A percentile compares a stretch with the other conserved stretches of the same genome.
Conservation (phyloP, 768 basidiomycete species). For the Xerocomus spinulosus region DNA sequence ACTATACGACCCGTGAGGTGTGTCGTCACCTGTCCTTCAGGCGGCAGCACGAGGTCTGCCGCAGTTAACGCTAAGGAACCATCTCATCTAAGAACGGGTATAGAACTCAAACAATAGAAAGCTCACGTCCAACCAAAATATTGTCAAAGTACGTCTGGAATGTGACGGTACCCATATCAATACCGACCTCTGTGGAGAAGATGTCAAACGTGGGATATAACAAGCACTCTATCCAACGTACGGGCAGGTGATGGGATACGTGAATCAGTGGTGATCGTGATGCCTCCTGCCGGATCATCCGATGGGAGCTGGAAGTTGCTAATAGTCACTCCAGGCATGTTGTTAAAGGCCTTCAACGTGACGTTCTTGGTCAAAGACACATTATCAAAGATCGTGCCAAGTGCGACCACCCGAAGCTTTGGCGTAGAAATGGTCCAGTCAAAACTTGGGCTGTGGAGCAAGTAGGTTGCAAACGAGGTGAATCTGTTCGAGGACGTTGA, state of each 20-base stretch:
- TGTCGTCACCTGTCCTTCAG: slow-evolving; percentile 42
- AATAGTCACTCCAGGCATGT: slow-evolving; percentile 65
- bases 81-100: neutral
- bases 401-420: slow-evolving; percentile 58
- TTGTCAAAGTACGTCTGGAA: slow-evolving; percentile 61
- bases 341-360: slow-evolving; percentile 66
- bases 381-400: slow-evolving; percentile 66
- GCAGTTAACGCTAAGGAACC: slow-evolving; percentile 46
- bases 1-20: slow-evolving; percentile 62
- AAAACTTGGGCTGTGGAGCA: slow-evolving; percentile 61
- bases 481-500: slow-evolving; percentile 38
- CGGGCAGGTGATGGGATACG: slow-evolving; percentile 62
- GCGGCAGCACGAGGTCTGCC: slow-evolving; percentile 44
- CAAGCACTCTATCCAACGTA: slow-evolving; percentile 33
- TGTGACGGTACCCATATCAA: slow-evolving; percentile 59
- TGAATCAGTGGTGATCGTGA: slow-evolving; percentile 64
- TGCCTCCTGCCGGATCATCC: slow-evolving; percentile 65
- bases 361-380: slow-evolving; percentile 57
- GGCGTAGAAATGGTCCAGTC: slow-evolving; percentile 67
- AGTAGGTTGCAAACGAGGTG: slow-evolving; percentile 59
- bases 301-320: slow-evolving; percentile 66
- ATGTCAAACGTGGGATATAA: slow-evolving; percentile 9
- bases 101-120: neutral
- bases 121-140: slow-evolving; percentile 57
- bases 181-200: slow-evolving; percentile 52